Conservation (phyloP, 805 yeast species). For the Hanseniaspora vineae region DNA sequence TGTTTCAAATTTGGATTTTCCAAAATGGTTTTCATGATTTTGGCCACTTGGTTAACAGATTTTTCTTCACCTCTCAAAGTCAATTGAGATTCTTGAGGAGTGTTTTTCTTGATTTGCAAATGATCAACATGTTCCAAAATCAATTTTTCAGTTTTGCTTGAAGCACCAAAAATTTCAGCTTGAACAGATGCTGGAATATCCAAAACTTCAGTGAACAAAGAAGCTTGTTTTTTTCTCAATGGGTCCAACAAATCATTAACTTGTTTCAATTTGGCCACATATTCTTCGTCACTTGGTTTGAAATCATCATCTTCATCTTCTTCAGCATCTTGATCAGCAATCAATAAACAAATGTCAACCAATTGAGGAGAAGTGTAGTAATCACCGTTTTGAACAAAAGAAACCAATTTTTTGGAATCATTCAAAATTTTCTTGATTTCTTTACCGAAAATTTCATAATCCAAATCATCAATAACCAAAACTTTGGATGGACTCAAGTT, state of each 20-base stretch:
- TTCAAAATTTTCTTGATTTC: conserved; percentile 16
- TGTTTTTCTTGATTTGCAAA: conserved; percentile 36
- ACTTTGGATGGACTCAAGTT: conserved; percentile 56
- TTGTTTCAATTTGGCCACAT: conserved; percentile 36
- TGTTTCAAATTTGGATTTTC: conserved; percentile 15
- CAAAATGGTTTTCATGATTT: conserved; percentile 24
- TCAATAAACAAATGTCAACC: conserved; percentile 39
- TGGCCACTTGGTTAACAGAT: conserved; percentile 35
- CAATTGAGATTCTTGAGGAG: conserved; percentile 39
- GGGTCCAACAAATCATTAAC: conserved; percentile 41
- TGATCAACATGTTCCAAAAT: conserved; percentile 25
- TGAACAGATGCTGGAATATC: conserved; percentile 44
- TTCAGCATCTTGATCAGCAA: conserved; percentile 13
- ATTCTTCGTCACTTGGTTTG: conserved; percentile 53
- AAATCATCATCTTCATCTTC: conserved; percentile 47
- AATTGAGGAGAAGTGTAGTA: conserved; percentile 15
- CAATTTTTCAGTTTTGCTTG: conserved; percentile 12
- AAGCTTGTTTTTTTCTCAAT: conserved; percentile 44
- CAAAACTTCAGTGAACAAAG: conserved; percentile 39
- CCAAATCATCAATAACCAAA: conserved; percentile 47
- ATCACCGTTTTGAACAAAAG: conserved; percentile 47
- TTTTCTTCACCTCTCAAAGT: conserved; percentile 55
- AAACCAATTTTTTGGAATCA: conserved; percentile 28
- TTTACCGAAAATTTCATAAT: conserved; percentile 27
- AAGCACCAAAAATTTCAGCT: conserved; percentile 21